Base-by-base conservation (phyloP, 1,139 yeast species). In the Blastobotrys elegans region DNA sequence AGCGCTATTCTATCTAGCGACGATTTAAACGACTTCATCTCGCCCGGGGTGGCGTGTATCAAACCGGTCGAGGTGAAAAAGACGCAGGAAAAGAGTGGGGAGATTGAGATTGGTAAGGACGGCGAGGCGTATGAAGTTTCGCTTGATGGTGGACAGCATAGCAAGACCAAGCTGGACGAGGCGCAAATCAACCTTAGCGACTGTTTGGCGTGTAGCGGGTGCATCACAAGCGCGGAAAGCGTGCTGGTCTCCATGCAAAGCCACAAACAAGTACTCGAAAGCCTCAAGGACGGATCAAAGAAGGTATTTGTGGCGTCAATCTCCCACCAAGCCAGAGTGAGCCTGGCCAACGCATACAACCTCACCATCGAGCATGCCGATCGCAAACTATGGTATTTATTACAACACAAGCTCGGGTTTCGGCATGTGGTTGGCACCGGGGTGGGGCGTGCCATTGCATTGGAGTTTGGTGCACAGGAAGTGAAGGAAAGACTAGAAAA, bases 161-260 rank as follows among this genome's bases (percentile, higher is more conserved):
- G 4, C 4, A 68, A 73, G 14, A 71, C 71, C 39, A 66, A 70
- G 35, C 72, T 89, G 7, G 76, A 83, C 32, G 84, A 90, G 41
- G 98, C 97, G 0, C 92, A 86, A 57, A 92, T 92, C 45, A 84
- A 95, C 2, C 68, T 92, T 40, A 82, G 90, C 8, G 99, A 92
- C 70, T 92, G 99, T 66, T 71, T 92, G 46, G 98, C 98, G 0
- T 92, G 99, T 61, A 82, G 95, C 2, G 99, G 99, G 1, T 92
- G 99, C 65, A 89, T 92, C 52, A 92, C 98, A 0, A 86, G 96
- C 10, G 95, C 97, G 13, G 99, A 92, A 62, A 96, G 90, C 56
- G 90, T 92, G 18, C 70, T 92, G 45, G 86, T 92, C 37, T 88
- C 96, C 2, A 83, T 88, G 57, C 98, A 92, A 65, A 86, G 95